Evolutionary conservation across 1,284 basidiomycete genomes (phyloP), one percentile per base, ranked within the genome.

Genomic region (Golubevia pallescens): DNA sequence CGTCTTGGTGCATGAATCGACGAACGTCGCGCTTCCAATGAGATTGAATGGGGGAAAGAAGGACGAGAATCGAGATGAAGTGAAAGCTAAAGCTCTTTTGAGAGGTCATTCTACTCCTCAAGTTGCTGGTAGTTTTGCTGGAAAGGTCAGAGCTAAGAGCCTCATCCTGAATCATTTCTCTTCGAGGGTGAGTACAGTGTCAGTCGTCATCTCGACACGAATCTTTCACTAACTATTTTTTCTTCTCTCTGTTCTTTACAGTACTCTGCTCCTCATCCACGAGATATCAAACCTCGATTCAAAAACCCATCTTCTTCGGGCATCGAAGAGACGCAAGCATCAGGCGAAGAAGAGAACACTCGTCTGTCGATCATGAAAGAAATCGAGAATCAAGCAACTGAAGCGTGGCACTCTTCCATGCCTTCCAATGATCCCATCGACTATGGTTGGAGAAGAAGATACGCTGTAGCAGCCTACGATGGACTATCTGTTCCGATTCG

Each of bases 141-240:
- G 73, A 0, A 32, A 67, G 38, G 69, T 82, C 19, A 63, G 72
- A 3, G 79, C 78, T 0, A 66, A 64, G n/a, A 61, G 61, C 10
- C 63, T 84, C 24, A 67, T 80, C 7, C 63, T 84, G 54, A 84
- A 84, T 60, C 81, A 84, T 59, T 83, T 84, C 61, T 78, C 76
- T n/a, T 56, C 10, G 73, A 65, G 20, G 67, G 56, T 23, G 58
- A 54, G 6, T 56, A 20, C 8, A 51, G n/a, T 4, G 16, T 16
- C 4, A 60, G 62, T 38, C 61, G 56, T 34, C 38, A 13, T 55
- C n/a, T n/a, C n/a, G n/a, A n/a, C n/a, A n/a, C n/a, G n/a, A n/a
- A n/a, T n/a, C n/a, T n/a, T n/a, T n/a, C n/a, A n/a, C 48, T 10
- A 59, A 60, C 42, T 58, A 28, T 19, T 58, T 60, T 53, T 63